phyloP scores from a whole-genome alignment of 768 basidiomycete genomes.

The Leccinellum rugosiceps region DNA sequence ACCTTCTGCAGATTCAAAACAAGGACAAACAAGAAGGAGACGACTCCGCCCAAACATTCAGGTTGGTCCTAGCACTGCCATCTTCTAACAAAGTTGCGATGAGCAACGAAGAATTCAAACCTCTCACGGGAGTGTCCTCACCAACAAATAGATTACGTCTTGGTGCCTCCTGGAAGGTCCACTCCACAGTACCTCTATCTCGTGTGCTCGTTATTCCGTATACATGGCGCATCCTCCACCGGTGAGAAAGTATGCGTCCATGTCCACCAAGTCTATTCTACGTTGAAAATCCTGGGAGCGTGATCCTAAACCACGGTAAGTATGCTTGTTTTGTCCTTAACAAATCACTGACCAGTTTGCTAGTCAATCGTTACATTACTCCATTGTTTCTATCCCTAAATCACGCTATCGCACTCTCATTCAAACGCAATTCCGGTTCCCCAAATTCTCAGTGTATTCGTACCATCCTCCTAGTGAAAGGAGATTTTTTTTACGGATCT shows the following conservation, averaged over 20 bases:
- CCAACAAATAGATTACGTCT: too few species aligned
- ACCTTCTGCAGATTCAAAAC: too few species aligned
- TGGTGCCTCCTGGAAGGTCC: too few species aligned
- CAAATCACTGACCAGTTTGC: constrained; percentile 1
- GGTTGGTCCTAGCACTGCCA: too few species aligned
- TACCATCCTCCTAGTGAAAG: constrained; percentile 77
- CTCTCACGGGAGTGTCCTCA: too few species aligned
- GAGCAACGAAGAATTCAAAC: too few species aligned
- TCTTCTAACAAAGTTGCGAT: too few species aligned
- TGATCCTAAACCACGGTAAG: constrained; percentile 64
- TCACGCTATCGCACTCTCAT: constrained; percentile 77
- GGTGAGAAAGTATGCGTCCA: constrained; percentile 82
- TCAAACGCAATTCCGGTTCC: constrained; percentile 67
- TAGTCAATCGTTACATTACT: constrained; percentile 72
- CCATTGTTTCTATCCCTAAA: constrained; percentile 76
- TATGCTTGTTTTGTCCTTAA: not conserved
- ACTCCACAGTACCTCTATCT: constrained; percentile 56
- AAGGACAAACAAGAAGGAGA: too few species aligned
- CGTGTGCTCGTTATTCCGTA: constrained; percentile 77
- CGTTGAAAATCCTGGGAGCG: constrained; percentile 69
- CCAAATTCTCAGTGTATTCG: constrained; percentile 62
- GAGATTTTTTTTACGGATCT: constrained; percentile 94
- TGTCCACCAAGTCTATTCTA: constrained; percentile 90
- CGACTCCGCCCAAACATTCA: too few species aligned
- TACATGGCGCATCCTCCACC: constrained; percentile 78